These are phyloP conservation scores for Euphorbia schlechtendalii DNA, from an alignment of 441 rosid genomes.

Conservation along the genomic window DNA sequence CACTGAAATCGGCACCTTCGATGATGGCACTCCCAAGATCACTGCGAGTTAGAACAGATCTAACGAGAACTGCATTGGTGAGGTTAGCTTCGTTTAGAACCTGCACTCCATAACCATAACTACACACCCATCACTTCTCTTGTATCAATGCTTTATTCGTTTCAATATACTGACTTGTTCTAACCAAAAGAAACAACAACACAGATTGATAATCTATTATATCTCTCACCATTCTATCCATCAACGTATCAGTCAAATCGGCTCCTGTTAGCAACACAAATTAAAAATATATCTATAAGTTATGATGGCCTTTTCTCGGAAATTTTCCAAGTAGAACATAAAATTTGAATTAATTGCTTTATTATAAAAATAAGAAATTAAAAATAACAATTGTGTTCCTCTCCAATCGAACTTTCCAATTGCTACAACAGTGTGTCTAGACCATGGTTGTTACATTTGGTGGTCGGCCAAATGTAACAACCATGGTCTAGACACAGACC, in stretches of 20 bases:
- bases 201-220: not conserved
- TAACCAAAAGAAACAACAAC: not conserved
- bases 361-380: too few species aligned
- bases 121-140: not conserved
- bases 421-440: too few species aligned
- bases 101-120: constrained; percentile 19
- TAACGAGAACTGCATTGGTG: constrained; percentile 70
- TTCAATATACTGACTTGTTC: too few species aligned
- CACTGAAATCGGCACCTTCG: constrained; percentile 94
- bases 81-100: constrained; percentile 88
- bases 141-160: too few species aligned
- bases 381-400: too few species aligned
- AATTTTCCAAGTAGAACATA: too few species aligned
- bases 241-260: constrained; percentile 88
- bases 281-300: not conserved
- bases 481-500: too few species aligned
- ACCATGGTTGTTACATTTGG: too few species aligned
- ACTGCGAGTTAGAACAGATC: constrained; percentile 80
- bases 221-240: constrained; percentile 84
- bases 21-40: constrained; percentile 90
- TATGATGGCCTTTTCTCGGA: too few species aligned
- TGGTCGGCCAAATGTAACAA: too few species aligned
- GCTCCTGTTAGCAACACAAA: constrained; percentile 49
- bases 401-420: too few species aligned
- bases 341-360: too few species aligned